These are phyloP conservation scores for Kodamaea neixiangensis DNA, from an alignment of 805 yeast species.

Conservation along the genomic window DNA sequence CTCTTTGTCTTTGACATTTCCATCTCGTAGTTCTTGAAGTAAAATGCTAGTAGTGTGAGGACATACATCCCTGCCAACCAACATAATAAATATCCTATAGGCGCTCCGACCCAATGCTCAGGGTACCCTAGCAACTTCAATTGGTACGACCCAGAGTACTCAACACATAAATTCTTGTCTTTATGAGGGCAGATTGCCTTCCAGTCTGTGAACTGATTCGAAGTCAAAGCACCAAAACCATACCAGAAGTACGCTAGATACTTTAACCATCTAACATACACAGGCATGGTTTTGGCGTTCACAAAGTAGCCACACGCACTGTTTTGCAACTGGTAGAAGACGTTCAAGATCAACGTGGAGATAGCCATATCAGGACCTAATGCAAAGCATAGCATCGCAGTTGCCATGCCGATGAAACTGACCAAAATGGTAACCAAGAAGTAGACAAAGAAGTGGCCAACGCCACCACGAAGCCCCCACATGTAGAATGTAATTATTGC, in stretches of 20 bases:
- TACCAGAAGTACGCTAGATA: conserved; percentile 31
- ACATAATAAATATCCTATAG: conserved; percentile 22
- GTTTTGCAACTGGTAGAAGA: conserved; percentile 29
- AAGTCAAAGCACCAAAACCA: conserved; percentile 26
- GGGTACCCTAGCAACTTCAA: conserved; percentile 24
- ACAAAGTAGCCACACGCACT: conserved; percentile 32
- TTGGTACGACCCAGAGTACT: conserved; percentile 25
- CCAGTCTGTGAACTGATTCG: conserved; percentile 29
- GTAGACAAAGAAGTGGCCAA: conserved; percentile 54
- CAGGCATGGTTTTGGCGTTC: conserved; percentile 29
- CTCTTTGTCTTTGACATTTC: conserved; percentile 23
- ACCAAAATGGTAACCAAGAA: conserved; percentile 60
- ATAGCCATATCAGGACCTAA: conserved; percentile 21
- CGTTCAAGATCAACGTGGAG: conserved; percentile 20
- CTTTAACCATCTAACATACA: conserved; percentile 31
- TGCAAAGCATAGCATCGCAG: conserved; percentile 52
- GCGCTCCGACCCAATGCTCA: conserved; percentile 22
- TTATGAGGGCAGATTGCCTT: conserved; percentile 28
- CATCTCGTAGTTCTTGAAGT: conserved; percentile 23
- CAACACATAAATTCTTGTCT: conserved; percentile 19
- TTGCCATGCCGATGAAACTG: conserved; percentile 56
- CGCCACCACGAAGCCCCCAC: conserved; percentile 29
- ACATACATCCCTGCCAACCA: conserved; percentile 24
- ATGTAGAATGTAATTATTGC: conserved; percentile 26
- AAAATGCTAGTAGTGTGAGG: conserved; percentile 16